Percentiles rank a stretch among this genome's conserved stretches.
Evolutionary conservation across 2,329 filamentous ascomycete genomes (phyloP).

Genomic region (Aspergillus alliaceus): DNA sequence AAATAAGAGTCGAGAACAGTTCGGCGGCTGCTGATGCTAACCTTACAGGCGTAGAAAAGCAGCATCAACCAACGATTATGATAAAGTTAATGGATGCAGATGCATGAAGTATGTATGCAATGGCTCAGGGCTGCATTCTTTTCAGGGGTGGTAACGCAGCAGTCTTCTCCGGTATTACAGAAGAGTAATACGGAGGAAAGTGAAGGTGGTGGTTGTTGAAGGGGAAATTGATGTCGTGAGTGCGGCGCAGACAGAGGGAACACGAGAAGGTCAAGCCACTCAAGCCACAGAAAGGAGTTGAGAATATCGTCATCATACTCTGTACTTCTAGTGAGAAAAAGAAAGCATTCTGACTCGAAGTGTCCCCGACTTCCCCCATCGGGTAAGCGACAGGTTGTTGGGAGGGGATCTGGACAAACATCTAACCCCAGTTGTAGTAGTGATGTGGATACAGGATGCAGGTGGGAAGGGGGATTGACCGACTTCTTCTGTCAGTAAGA

Average conservation of each 20-base stretch:
- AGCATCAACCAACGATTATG: not conserved
- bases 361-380: constrained; percentile 12
- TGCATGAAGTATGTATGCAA: not conserved
- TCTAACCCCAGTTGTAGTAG: not conserved
- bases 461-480: not conserved
- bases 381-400: constrained; percentile 1
- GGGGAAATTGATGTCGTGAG: not conserved
- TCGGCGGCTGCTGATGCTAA: constrained; percentile 3
- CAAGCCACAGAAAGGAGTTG: not conserved
- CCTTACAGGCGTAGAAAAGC: not conserved
- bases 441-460: not conserved
- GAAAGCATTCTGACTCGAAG: constrained; percentile 9
- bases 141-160: not conserved
- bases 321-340: not conserved
- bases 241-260: constrained; percentile 12
- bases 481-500: not conserved
- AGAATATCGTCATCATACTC: not conserved
- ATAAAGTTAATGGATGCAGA: constrained; percentile 1
- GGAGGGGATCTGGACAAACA: not conserved
- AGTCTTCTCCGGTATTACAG: not conserved
- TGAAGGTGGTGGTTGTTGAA: not conserved
- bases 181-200: not conserved
- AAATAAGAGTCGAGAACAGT: constrained; percentile 4
- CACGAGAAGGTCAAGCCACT: constrained; percentile 21
- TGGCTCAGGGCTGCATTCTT: not conserved